Evolutionary conservation across 495 filamentous ascomycete genomes (phyloP).

Genomic region (Trichoderma erinaceum): DNA sequence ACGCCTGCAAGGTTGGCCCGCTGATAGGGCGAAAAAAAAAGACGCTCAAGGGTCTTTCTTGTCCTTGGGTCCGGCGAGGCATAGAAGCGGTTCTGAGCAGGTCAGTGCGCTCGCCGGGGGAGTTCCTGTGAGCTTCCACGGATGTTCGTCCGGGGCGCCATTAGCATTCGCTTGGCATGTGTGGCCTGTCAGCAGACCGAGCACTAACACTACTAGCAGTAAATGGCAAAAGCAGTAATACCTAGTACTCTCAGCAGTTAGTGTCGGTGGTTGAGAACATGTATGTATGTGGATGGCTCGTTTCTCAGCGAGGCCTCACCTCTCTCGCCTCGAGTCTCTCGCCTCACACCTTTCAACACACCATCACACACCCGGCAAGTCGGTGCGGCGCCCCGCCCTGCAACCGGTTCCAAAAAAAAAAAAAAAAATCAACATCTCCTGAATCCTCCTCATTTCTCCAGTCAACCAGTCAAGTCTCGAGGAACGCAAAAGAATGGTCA

Average conservation of each 20-base stretch:
- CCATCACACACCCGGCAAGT: background rate
- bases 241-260: too few species aligned
- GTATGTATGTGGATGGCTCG: background rate
- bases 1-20: background rate
- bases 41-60: background rate
- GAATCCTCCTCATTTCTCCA: background rate
- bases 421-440: background rate
- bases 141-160: background rate
- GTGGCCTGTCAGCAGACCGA: constrained; percentile 7
- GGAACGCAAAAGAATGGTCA: background rate
- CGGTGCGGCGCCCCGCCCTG: background rate
- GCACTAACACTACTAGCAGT: background rate
- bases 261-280: background rate
- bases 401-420: background rate
- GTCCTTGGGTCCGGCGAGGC: background rate
- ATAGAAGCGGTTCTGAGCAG: background rate
- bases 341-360: background rate
- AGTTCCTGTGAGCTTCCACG: constrained; percentile 1
- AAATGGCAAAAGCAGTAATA: background rate
- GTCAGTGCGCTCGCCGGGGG: background rate
- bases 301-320: constrained; percentile 1
- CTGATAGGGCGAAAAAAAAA: background rate
- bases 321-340: background rate
- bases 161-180: background rate
- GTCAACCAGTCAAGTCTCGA: background rate